Base-by-base conservation (phyloP, 441 rosid species). In the Capsella rubella region DNA sequence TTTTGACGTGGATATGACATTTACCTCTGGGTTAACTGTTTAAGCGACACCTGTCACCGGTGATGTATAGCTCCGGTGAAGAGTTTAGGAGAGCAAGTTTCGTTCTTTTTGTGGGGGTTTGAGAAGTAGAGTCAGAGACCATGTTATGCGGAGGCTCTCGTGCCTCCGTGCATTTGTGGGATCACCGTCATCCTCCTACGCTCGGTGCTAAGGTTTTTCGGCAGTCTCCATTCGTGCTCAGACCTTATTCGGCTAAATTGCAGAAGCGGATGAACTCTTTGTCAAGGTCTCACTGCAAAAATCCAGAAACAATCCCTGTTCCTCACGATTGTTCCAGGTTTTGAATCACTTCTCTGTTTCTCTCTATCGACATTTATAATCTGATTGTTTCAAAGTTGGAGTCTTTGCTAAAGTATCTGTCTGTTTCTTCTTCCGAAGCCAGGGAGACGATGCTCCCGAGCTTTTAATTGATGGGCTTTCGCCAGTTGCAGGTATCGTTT, bases 81-180 rank as follows among this genome's bases (percentile, higher is more conserved):
- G 35, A 57, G 57, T 46, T 25, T 57, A 28, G 25, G 47, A 29
- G 49, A n/a, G 29, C 16, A 34, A 57, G 11, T 14, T 56, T 21
- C 45, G 0, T 3, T 21, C 25, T 56, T 8, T 45, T 18, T 14
- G 0, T 2, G 18, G 18, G 35, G 45, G 10, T 18, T 56, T 57
- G 50, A 45, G 71, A 55, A 65, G 9, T 64, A n/a, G 18, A 34
- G 43, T 57, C 16, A 3, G 67, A 34, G 21, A 55, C 55, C 27
- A 87, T 90, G 97, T 78, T 85, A 80, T 78, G 76, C 54, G 81
- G 90, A 62, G 85, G 89, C 67, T 85, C 74, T 77, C 84, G 89
- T 69, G 77, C 84, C 72, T 84, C 88, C 29, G 86, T 75, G 46
- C 90, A 82, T 76, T 68, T 83, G 12, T 79, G 85, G 57, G 84